Base-by-base conservation (phyloP, 352 stramenopile species). In the Phytophthora pini region DNA sequence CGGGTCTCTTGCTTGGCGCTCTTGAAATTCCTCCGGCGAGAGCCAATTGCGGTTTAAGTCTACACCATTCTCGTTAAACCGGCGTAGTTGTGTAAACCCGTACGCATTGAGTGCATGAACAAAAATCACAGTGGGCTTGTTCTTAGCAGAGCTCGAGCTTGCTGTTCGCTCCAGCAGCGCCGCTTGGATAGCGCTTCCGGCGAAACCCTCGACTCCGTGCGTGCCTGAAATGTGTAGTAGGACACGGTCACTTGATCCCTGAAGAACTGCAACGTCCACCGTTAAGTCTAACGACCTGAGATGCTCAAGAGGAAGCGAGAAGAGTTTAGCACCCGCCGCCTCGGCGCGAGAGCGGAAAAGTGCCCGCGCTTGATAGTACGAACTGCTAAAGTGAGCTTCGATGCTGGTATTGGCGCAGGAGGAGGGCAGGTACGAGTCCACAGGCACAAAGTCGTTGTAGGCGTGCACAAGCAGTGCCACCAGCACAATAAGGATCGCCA, bases 21-120 rank as follows among this genome's bases (percentile, higher is more conserved):
- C 56, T 29, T 79, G 53, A 56, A 92, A 95, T 44, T 86, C 64
- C 12, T 77, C 68, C 0, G 56, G 51, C 29, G 58, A 82, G 24
- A 98, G 76, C 49, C 75, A 94, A 74, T 98, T 98, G 32, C 93
- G 84, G 70, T 98, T 98, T 41, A 98, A 76, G 70, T 98, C 94
- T 20, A 98, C 91, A 65, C 98, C 97, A 62, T 98, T 76, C 71
- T 98, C 94, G 64, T 98, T 98, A 41, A 89, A 91, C 17, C 94
- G 80, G 29, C 95, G 82, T 17, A 97, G 79, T 56, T 94, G 68
- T 1, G 82, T 68, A 72, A 98, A 98, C 12, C 95, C 95, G 68
- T 87, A 97, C 1, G 95, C 87, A 71, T 98, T 98, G 5, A 98
- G 69, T 0, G 92, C 89, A 56, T 98, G 95, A 8, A 98, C 84